Evolutionary conservation across 805 yeast genomes (phyloP).

Genomic region (Wickerhamomyces bisporus): DNA sequence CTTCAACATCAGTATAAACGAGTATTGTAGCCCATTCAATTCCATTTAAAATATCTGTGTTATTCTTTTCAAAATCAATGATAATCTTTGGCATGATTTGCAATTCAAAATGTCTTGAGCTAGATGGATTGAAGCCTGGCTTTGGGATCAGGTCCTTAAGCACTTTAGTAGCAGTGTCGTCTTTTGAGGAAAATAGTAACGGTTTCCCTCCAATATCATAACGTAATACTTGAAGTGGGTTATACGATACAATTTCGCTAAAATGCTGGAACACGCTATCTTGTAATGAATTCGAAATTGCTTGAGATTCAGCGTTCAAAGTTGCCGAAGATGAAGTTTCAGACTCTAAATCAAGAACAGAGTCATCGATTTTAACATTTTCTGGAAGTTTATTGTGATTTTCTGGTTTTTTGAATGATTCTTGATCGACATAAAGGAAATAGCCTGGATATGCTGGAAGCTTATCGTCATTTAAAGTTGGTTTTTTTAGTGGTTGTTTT

Average conservation of each 20-base stretch:
- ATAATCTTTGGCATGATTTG: conserved; percentile 95
- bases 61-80: conserved; percentile 62
- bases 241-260: conserved; percentile 67
- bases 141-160: conserved; percentile 41
- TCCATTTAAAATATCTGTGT: conserved; percentile 49
- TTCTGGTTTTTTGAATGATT: conserved; percentile 47
- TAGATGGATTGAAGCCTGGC: conserved; percentile 57
- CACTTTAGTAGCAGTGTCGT: conserved; percentile 44
- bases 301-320: conserved; percentile 39
- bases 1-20: conserved; percentile 71
- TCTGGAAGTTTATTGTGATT: conserved; percentile 42
- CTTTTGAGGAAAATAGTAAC: conserved; percentile 59
- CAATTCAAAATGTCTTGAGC: conserved; percentile 66
- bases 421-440: conserved; percentile 69
- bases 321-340: conserved; percentile 25
- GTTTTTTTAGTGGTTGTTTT: conserved; percentile 17
- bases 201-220: conserved; percentile 81
- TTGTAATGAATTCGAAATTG: conserved; percentile 44
- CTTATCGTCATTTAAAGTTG: conserved; percentile 16
- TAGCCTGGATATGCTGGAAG: conserved; percentile 59
- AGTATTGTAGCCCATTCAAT: conserved; percentile 98
- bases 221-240: conserved; percentile 82
- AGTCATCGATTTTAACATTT: conserved; percentile 45
- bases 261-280: conserved; percentile 76
- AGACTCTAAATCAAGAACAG: conserved; percentile 40